phyloP scores from a whole-genome alignment of 192 early-diverging fungal species.

The Coemansia sp. region DNA sequence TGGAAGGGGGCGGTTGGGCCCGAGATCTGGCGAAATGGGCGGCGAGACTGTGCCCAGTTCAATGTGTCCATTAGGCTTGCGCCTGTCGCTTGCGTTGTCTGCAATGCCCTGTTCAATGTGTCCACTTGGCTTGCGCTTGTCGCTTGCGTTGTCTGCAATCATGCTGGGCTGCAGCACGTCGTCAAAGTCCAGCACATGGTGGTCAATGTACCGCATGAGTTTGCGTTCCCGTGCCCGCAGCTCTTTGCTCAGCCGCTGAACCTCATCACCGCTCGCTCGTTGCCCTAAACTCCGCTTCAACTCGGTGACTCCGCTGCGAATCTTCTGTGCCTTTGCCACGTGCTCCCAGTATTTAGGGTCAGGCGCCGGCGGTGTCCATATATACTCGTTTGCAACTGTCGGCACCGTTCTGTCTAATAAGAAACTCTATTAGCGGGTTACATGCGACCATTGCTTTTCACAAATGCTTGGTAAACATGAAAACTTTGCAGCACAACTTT shows the following conservation, averaged over 20 bases:
- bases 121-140: too few species aligned
- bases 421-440: background rate
- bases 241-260: slow-evolving; percentile 15
- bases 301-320: slow-evolving; percentile 22
- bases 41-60: slow-evolving; percentile 39
- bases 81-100: too few species aligned
- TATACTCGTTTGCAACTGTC: slow-evolving; percentile 9
- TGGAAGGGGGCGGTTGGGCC: slow-evolving; percentile 19
- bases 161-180: slow-evolving; percentile 21
- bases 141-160: too few species aligned
- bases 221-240: slow-evolving; percentile 32
- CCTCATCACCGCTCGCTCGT: slow-evolving; percentile 6
- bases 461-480: slow-evolving; percentile 12
- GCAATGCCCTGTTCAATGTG: too few species aligned
- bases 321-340: slow-evolving; percentile 41
- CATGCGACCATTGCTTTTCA: too few species aligned
- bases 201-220: slow-evolving; percentile 43
- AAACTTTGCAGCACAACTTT: too few species aligned
- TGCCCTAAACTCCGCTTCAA: slow-evolving; percentile 17
- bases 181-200: slow-evolving; percentile 46
- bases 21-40: slow-evolving; percentile 29
- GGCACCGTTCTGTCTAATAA: background rate
- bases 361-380: slow-evolving; percentile 46
- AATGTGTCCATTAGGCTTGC: background rate
- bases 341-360: slow-evolving; percentile 52